Conservation (phyloP, 768 basidiomycete species). For the Rhodotorula graminis region DNA sequence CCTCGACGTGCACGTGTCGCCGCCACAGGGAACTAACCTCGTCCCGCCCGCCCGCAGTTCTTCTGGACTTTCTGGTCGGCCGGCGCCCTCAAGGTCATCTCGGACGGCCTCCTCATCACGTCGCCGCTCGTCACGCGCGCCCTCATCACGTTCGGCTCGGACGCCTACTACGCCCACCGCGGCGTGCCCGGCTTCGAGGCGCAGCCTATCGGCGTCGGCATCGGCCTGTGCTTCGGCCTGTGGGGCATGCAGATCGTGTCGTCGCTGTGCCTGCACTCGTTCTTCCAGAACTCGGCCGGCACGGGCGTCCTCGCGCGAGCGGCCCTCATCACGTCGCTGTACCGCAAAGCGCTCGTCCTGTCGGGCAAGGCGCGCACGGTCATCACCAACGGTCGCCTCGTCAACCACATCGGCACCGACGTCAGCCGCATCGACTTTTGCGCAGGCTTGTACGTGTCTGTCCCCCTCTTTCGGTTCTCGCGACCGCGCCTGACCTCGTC, state of each 20-base stretch:
- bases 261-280: slow-evolving; percentile 65
- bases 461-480: too few relatives aligned
- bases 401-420: slow-evolving; percentile 90
- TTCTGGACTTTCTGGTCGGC: slow-evolving; percentile 73
- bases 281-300: slow-evolving; percentile 73
- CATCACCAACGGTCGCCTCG: slow-evolving; percentile 79
- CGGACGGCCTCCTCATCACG: slow-evolving; percentile 67
- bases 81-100: slow-evolving; percentile 62
- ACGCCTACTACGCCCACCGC: slow-evolving; percentile 57
- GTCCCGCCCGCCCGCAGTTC: slow-evolving; percentile 54
- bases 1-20: too few relatives aligned
- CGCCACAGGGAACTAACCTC: too few relatives aligned
- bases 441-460: slow-evolving; percentile 53
- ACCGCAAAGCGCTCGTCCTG: slow-evolving; percentile 67
- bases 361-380: slow-evolving; percentile 72
- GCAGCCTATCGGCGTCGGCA: slow-evolving; percentile 54
- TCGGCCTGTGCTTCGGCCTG: slow-evolving; percentile 66
- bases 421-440: slow-evolving; percentile 88
- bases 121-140: slow-evolving; percentile 74
- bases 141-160: slow-evolving; percentile 64
- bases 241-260: slow-evolving; percentile 63
- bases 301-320: slow-evolving; percentile 75
- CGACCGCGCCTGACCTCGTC: too few relatives aligned
- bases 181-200: slow-evolving; percentile 47
- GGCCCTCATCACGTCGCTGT: slow-evolving; percentile 82